These are phyloP conservation scores for Petrea volubilis DNA, from an alignment of 257 asterid genomes.

Conservation along the genomic window DNA sequence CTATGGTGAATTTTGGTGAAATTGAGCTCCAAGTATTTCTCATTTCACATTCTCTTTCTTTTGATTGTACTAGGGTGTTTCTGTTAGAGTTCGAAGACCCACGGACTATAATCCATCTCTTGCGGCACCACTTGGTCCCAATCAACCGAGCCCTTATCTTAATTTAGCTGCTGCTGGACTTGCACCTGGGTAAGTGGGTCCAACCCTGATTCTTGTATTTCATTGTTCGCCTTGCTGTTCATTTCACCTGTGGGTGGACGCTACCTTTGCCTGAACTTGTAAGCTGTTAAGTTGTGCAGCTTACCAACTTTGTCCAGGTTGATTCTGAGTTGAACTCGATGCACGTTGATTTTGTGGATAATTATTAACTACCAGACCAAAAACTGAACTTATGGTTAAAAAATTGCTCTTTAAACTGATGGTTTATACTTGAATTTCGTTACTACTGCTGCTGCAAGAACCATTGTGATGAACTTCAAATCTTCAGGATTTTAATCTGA, in stretches of 20 bases:
- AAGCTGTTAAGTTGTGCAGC: slow-evolving; percentile 2
- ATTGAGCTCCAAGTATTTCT: slow-evolving; percentile 13
- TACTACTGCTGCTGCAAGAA: slow-evolving; percentile 11
- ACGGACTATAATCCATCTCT: slow-evolving; percentile 57
- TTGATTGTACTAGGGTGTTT: slow-evolving; percentile 42
- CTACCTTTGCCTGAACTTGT: not conserved
- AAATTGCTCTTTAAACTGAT: not conserved
- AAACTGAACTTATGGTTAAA: too few species aligned
- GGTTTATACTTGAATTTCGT: not conserved
- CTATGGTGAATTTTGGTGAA: slow-evolving; percentile 8
- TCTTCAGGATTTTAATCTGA: slow-evolving; percentile 6
- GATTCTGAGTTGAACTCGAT: slow-evolving; percentile 1
- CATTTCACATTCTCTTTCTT: not conserved
- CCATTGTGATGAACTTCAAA: slow-evolving; percentile 8
- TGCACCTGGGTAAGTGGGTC: slow-evolving; percentile 50
- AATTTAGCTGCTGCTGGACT: slow-evolving; percentile 65
- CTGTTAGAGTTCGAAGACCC: slow-evolving; percentile 60
- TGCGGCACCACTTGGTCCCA: slow-evolving; percentile 66
- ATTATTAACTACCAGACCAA: too few species aligned
- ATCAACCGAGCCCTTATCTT: slow-evolving; percentile 60
- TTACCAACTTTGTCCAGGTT: slow-evolving; percentile 6
- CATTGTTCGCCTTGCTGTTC: not conserved
- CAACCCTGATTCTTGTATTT: not conserved
- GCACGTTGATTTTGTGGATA: not conserved
- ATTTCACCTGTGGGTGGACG: not conserved